Percentiles rank a stretch among this genome's conserved stretches.
Evolutionary conservation across 257 asterid genomes (phyloP).

Genomic region (Ligustrum vulgare): DNA sequence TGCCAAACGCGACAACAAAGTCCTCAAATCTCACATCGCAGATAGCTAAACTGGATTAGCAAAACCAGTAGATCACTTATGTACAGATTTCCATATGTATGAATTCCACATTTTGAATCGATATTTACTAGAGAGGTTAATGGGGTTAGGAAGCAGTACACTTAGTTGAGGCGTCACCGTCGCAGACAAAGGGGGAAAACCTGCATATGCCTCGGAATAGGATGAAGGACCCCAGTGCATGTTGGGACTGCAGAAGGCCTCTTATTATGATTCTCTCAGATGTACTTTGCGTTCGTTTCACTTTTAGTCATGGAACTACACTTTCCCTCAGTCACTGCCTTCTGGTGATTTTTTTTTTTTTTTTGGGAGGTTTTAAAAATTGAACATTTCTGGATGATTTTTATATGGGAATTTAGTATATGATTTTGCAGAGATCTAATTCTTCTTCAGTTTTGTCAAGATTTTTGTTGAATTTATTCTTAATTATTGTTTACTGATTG

Average conservation of each 20-base stretch:
- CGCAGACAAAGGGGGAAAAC: constrained; percentile 81
- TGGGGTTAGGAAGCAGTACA: constrained; percentile 86
- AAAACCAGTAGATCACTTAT: not conserved
- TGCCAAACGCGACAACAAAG: not conserved
- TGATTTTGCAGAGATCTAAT: too few relatives aligned
- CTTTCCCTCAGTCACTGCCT: too few relatives aligned
- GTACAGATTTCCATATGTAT: too few relatives aligned
- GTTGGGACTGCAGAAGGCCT: constrained; percentile 84
- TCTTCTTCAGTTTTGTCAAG: too few relatives aligned
- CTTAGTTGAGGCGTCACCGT: constrained; percentile 92
- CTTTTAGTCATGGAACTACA: constrained; percentile 91
- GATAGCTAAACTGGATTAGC: not conserved
- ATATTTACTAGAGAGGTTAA: constrained; percentile 44
- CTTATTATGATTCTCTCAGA: constrained; percentile 67
- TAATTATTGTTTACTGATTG: too few relatives aligned
- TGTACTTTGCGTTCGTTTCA: constrained; percentile 70
- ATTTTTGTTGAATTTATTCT: too few relatives aligned
- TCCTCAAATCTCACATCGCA: not conserved
- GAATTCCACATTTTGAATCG: not conserved
- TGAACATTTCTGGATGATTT: too few relatives aligned
- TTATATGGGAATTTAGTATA: too few relatives aligned
- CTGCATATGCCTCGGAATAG: constrained; percentile 65
- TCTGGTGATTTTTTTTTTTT: constrained; percentile 76
- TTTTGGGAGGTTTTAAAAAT: too few relatives aligned
- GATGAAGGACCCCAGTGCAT: too few relatives aligned